Percentiles rank a stretch among this genome's conserved stretches.
Conservation (phyloP, 1,284 basidiomycete genomes). For the Polyporus tsugae region DNA sequence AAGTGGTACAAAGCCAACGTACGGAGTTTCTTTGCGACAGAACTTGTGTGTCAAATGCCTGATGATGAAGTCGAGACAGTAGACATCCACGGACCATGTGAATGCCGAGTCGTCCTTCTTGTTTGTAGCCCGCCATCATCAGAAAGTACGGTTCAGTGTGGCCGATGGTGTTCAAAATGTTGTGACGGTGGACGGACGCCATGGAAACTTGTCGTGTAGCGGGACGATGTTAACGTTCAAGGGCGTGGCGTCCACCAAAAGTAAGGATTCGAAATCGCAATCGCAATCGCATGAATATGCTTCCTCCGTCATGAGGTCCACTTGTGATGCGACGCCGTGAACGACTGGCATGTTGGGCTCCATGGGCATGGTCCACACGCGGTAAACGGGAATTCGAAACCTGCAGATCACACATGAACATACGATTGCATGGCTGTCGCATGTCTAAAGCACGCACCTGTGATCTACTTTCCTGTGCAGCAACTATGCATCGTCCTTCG, state of each 20-base stretch:
- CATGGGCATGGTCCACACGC: background rate
- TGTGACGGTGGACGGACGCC: background rate
- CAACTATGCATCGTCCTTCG: background rate
- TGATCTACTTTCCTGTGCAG: background rate
- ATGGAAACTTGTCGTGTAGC: background rate
- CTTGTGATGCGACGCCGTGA: background rate
- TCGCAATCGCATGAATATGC: background rate
- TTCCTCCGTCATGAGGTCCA: background rate
- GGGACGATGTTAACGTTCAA: background rate
- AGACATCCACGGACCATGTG: background rate
- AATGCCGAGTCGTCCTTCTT: background rate
- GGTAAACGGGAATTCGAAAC: background rate
- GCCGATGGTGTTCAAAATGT: background rate
- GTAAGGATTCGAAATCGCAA: background rate
- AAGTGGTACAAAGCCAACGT: no score
- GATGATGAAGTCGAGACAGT: background rate
- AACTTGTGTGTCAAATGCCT: no score
- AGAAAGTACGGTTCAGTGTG: background rate
- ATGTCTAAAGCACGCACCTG: background rate
- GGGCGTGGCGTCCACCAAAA: background rate
- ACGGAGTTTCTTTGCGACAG: no score
- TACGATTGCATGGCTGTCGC: background rate
- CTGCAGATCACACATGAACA: constrained; percentile 1
- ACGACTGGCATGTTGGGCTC: background rate
- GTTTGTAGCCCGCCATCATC: background rate